A percentile compares a stretch with the other conserved stretches of the same genome.
These are phyloP conservation scores for Ophiosphaerella narmari DNA, from an alignment of 2,329 filamentous ascomycete species.

Conservation along the genomic window DNA sequence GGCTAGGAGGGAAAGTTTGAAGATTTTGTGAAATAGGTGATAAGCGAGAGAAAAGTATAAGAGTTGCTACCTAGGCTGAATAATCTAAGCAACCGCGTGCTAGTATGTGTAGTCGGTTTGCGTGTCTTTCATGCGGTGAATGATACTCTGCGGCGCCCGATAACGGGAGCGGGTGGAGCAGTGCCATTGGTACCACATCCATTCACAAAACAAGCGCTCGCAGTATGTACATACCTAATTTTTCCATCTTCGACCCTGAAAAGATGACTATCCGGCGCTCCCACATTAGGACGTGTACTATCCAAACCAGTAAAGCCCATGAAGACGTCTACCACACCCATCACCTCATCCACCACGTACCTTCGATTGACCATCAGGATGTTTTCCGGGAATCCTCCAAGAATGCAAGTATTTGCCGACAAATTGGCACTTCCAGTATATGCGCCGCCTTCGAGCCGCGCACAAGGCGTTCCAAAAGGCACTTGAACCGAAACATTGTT, in stretches of 20 bases:
- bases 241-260: conserved; percentile 28
- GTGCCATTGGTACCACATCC: conserved; percentile 29
- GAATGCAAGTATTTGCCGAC: conserved; percentile 14
- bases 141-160: neutral
- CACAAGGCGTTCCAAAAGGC: conserved; percentile 29
- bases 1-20: neutral
- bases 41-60: too few relatives aligned
- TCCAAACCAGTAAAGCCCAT: conserved; percentile 31
- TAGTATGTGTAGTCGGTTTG: too few relatives aligned
- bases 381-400: conserved; percentile 12
- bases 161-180: neutral
- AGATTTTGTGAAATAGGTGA: neutral
- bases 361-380: conserved; percentile 24
- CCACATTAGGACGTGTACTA: conserved; percentile 22
- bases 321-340: conserved; percentile 29
- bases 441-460: conserved; percentile 30
- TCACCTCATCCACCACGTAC: conserved; percentile 33
- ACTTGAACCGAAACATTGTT: conserved; percentile 21
- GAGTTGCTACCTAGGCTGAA: too few relatives aligned
- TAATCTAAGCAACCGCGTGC: too few relatives aligned
- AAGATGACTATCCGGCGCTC: conserved; percentile 31
- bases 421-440: conserved; percentile 19
- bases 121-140: neutral
- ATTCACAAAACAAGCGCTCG: conserved; percentile 25
- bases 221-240: conserved; percentile 31